These are phyloP conservation scores for Ogataea naganishii DNA, from an alignment of 805 yeast genomes.

Conservation along the genomic window DNA sequence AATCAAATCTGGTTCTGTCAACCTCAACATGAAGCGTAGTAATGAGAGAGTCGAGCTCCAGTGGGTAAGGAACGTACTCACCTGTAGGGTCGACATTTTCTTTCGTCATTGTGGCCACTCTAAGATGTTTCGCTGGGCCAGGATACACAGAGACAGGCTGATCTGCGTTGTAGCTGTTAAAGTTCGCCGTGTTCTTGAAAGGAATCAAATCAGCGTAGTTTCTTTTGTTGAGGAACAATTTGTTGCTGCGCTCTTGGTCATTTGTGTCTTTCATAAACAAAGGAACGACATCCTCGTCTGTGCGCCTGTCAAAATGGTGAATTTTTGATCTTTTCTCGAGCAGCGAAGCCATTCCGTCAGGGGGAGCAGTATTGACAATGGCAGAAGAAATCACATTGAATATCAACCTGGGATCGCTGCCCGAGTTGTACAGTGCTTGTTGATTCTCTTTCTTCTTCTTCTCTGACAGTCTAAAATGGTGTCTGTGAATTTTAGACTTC, in stretches of 20 bases:
- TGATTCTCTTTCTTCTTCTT: slow-evolving; percentile 29
- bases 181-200: slow-evolving; percentile 24
- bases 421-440: slow-evolving; percentile 39
- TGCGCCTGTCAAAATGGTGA: slow-evolving; percentile 56
- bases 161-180: slow-evolving; percentile 15
- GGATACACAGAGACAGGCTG: slow-evolving; percentile 29
- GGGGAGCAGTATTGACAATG: slow-evolving; percentile 88
- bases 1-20: slow-evolving; percentile 36
- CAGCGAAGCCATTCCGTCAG: slow-evolving; percentile 71
- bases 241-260: slow-evolving; percentile 36
- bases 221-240: slow-evolving; percentile 50
- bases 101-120: slow-evolving; percentile 4
- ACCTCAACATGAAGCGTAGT: slow-evolving; percentile 70
- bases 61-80: slow-evolving; percentile 38
- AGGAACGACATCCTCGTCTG: slow-evolving; percentile 79
- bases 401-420: slow-evolving; percentile 65
- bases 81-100: slow-evolving; percentile 6
- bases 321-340: slow-evolving; percentile 57
- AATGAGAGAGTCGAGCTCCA: slow-evolving; percentile 48
- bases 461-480: slow-evolving; percentile 26
- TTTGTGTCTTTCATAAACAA: slow-evolving; percentile 55
- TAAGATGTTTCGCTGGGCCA: slow-evolving; percentile 25
- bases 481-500: slow-evolving; percentile 42
- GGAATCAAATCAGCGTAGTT: slow-evolving; percentile 69
- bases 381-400: slow-evolving; percentile 86